Evolutionary conservation across 1,284 basidiomycete species (phyloP).

Genomic region (Microbotryomycetes sp.): DNA sequence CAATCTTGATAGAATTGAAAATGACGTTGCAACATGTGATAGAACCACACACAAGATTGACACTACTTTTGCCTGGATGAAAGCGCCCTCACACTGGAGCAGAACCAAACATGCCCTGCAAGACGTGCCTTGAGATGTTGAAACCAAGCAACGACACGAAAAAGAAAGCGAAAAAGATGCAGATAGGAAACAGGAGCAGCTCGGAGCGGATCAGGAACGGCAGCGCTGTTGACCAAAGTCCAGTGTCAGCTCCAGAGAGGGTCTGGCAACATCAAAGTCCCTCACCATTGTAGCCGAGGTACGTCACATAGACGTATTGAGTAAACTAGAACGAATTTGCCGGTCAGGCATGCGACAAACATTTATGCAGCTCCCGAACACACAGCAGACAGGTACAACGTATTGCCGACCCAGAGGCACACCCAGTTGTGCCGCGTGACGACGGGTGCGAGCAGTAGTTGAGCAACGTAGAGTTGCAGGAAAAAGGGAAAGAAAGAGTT

Average conservation of each 20-base stretch:
- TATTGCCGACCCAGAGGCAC: slow-evolving; percentile 81
- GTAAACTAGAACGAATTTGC: slow-evolving; percentile 51
- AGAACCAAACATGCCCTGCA: slow-evolving; percentile 65
- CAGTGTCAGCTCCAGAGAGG: background rate
- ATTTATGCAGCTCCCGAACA: background rate
- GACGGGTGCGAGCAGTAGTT: slow-evolving; percentile 73
- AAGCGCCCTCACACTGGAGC: background rate
- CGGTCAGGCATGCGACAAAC: background rate
- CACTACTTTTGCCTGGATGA: background rate
- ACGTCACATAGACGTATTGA: slow-evolving; percentile 84
- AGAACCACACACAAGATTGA: no score
- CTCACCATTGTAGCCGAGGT: slow-evolving; percentile 64
- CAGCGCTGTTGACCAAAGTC: slow-evolving; percentile 51
- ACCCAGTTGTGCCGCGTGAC: slow-evolving; percentile 80
- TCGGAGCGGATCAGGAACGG: slow-evolving; percentile 83
- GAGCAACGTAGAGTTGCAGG: slow-evolving; percentile 74
- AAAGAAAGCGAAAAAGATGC: slow-evolving; percentile 68
- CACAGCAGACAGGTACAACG: slow-evolving; percentile 38
- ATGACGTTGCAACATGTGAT: no score
- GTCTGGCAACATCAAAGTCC: background rate
- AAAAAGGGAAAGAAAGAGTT: slow-evolving; percentile 91
- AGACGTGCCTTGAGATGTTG: slow-evolving; percentile 70
- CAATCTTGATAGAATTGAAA: no score
- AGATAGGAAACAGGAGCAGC: slow-evolving; percentile 71
- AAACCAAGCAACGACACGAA: slow-evolving; percentile 79